Base-by-base conservation (phyloP, 176 grass and related monocot genomes). In the Oryza australiensis region DNA sequence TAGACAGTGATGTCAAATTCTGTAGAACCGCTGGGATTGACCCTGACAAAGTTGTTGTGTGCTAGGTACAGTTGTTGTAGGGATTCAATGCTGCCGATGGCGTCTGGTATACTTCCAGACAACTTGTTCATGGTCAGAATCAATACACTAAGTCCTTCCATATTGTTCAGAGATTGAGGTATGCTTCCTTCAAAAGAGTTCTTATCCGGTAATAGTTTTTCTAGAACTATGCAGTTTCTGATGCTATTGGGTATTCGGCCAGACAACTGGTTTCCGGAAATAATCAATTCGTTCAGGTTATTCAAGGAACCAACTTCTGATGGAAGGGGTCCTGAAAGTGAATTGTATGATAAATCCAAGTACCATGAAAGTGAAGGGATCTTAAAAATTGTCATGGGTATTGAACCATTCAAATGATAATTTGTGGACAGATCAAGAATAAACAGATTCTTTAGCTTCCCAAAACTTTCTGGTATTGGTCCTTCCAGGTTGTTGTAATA, bases 171-270 rank as follows among this genome's bases (percentile, higher is more conserved):
- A 9, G 68, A 76, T 2, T 2, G 9, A 72, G 85, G 85, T 84
- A 88, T 85, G 35, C 24, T 43, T 67, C 85, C 89, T 67, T 78
- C 53, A 45, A 91, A 75, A 2, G 41, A 73, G 65, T 91, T 91
- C 0, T 24, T 71, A 42, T 77, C 85, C 40, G 85, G 24, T 68
- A 55, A 66, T 10, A 91, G 74, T 2, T 5, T 16, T 66, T 76
- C 40, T 60, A 91, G 22, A 64, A 65, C 40, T 66, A 51, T 22
- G 20, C 85, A 84, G 33, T 85, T 74, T 13, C 77, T n/a, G 40
- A 88, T 66, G 16, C 16, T 46, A 3, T 9, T 12, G 11, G 89
- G 89, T 73, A 91, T 86, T 64, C 78, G 26, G 2, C 78, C 78
- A 14, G 51, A 76, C 0, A 89, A 72, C 32, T 42, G 57, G 22